Conservation (phyloP, 2,329 filamentous ascomycete species). For the Cladorrhinum sp. region DNA sequence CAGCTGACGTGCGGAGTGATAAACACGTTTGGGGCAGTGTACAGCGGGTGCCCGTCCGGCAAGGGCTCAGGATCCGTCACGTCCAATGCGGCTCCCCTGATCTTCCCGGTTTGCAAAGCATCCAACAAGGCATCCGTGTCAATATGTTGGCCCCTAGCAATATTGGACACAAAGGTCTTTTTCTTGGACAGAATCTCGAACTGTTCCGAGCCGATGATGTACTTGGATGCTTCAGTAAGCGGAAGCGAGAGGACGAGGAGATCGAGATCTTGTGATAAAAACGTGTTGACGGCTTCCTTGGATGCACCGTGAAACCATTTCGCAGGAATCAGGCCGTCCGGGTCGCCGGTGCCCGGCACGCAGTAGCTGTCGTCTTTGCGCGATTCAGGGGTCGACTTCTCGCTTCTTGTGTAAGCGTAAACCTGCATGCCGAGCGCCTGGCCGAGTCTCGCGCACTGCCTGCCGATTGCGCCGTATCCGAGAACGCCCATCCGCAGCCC, state of each 20-base stretch:
- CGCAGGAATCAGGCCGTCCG: conserved; percentile 39
- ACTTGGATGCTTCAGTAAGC: conserved; percentile 36
- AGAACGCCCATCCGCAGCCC: conserved; percentile 40
- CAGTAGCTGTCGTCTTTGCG: conserved; percentile 58
- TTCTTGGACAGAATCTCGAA: conserved; percentile 39
- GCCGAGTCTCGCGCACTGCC: conserved; percentile 46
- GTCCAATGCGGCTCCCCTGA: conserved; percentile 63
- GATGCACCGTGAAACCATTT: conserved; percentile 42
- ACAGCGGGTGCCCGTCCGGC: conserved; percentile 60
- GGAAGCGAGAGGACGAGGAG: conserved; percentile 43
- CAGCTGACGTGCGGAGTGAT: conserved; percentile 46
- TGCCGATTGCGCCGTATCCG: conserved; percentile 46
- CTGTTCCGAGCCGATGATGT: conserved; percentile 44
- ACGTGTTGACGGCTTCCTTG: conserved; percentile 37
- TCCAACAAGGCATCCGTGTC: conserved; percentile 51
- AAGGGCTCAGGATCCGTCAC: conserved; percentile 72
- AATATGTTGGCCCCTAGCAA: conserved; percentile 53
- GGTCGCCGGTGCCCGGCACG: conserved; percentile 58
- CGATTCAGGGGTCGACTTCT: conserved; percentile 57
- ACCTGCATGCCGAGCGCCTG: conserved; percentile 64
- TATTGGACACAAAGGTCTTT: conserved; percentile 62
- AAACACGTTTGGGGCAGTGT: conserved; percentile 62
- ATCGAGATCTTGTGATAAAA: conserved; percentile 43
- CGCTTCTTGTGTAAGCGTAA: conserved; percentile 63
- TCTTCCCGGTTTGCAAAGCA: conserved; percentile 44